Base-by-base conservation (phyloP, 805 yeast species). In the Wickerhamomyces subpelliculosus region DNA sequence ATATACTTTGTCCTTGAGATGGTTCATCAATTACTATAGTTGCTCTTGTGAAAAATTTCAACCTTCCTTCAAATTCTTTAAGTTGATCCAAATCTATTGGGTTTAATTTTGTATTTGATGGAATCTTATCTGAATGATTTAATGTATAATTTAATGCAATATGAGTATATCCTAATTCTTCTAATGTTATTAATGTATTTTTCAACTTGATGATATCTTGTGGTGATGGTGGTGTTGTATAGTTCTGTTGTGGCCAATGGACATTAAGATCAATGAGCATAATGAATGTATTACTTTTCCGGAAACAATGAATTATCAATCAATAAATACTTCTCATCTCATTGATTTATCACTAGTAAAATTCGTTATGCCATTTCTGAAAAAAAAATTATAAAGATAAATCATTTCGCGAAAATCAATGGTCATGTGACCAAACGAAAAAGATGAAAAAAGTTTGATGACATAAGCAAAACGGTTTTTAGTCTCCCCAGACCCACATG, bases 11-110 rank as follows among this genome's bases (percentile, higher is more conserved):
- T 31, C 84, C 77, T 46, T 84, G 84, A 8, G 86, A 68, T 1
- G 90, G 80, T 44, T 88, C 96, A 43, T 78, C 84, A 9, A 89
- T 72, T 11, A 78, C 65, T 8, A 93, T 52, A 0, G 97, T 93
- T 20, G 85, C 68, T 40, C 98, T 64, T 1, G 88, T 72, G 48
- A 75, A 83, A 9, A 83, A 51, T 39, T 66, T 68, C 24, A 80
- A 41, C 7, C 72, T 61, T 6, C 48, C 37, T 22, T 43, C 36
- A 16, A 52, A 50, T 28, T 54, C 55, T 12, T 37, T 41, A 18
- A 58, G 39, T 7, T 54, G 49, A 1, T 48, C 36, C 4, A 67
- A 34, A 35, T 67, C 57, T 4, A 69, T 78, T 46, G 70, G 81
- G 54, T 59, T 70, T 32, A 40, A 14, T n/a, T 61, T 54, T 10